Evolutionary conservation across 73 alveolate genomes (phyloP), one percentile per base, ranked within the genome.

Genomic region (Paramecium sonneborni): DNA sequence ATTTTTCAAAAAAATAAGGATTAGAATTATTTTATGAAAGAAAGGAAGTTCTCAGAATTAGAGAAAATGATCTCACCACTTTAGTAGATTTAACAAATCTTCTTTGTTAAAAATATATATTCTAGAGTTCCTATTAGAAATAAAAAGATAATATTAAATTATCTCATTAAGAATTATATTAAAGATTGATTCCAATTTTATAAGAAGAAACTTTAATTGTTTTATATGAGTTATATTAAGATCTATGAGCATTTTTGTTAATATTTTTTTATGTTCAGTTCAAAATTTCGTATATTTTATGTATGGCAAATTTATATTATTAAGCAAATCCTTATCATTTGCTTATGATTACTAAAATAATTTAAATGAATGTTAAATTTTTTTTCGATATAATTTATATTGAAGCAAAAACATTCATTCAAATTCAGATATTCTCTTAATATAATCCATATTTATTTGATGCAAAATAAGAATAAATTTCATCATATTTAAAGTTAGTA

Each of bases 11-110:
- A 14, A 11, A 26, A n/a, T 23, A 26, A 26, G 84, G 48, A 10
- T 62, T 62, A 62, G 84, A 62, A 62, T 62, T 62, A 6, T 62
- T 62, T 62, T 62, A 30, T 26, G 84, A 62, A 12, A 52, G 68
- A 18, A 52, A 52, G 34, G 68, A 52, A 52, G 7, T 18, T 18
- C 1, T 52, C 18, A 52, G 1, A 7, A 52, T 52, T 18, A 8
- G 26, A 4, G 15, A 52, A 18, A 15, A 20, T 52, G 30, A 52
- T 2, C 23, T 52, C 8, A 52, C 14, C 18, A 9, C 32, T 23
- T 52, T 52, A 9, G 68, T 52, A 18, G 32, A 52, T 52, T 18
- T 52, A 21, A 52, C 68, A 52, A 52, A 52, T 52, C 68, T 52
- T 20, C 68, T 52, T 52, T 52, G 34, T 21, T 20, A 52, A 20